A percentile compares a stretch with the other conserved stretches of the same genome.
Evolutionary conservation across 192 early-diverging fungal species (phyloP).

Genomic region (Martensiomyces pterosporus): DNA sequence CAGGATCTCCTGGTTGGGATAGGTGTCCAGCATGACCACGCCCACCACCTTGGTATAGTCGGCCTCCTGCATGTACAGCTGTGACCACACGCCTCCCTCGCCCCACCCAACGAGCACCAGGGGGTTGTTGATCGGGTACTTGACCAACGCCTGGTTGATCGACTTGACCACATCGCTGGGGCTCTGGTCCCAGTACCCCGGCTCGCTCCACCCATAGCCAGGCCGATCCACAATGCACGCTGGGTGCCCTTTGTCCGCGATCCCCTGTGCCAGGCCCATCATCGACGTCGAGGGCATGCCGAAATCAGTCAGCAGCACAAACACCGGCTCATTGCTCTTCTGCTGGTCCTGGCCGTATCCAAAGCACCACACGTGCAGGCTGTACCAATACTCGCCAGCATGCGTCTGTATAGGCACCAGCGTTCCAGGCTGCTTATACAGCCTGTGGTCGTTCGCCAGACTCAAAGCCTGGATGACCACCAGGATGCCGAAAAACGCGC

Average conservation of each 20-base stretch:
- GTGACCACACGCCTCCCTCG: slow-evolving; percentile 54
- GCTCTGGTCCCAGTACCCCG: slow-evolving; percentile 48
- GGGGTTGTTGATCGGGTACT: slow-evolving; percentile 42
- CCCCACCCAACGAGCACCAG: slow-evolving; percentile 50
- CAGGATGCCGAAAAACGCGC: slow-evolving; percentile 40
- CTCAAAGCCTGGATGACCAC: slow-evolving; percentile 46
- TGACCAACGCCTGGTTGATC: slow-evolving; percentile 44
- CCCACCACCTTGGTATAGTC: slow-evolving; percentile 43
- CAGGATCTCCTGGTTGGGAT: slow-evolving; percentile 48
- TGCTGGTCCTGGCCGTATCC: slow-evolving; percentile 12
- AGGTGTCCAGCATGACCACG: slow-evolving; percentile 47
- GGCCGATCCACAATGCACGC: slow-evolving; percentile 51
- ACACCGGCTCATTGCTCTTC: slow-evolving; percentile 26
- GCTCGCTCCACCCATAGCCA: slow-evolving; percentile 55
- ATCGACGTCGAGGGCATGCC: slow-evolving; percentile 50
- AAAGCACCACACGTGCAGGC: slow-evolving; percentile 48
- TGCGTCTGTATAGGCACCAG: slow-evolving; percentile 45
- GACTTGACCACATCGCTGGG: slow-evolving; percentile 49
- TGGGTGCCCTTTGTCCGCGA: slow-evolving; percentile 32
- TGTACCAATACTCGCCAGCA: slow-evolving; percentile 40
- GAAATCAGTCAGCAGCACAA: slow-evolving; percentile 46
- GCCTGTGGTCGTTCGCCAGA: slow-evolving; percentile 39
- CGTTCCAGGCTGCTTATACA: slow-evolving; percentile 28
- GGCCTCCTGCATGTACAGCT: slow-evolving; percentile 49
- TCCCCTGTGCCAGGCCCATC: slow-evolving; percentile 39